Percentiles rank a stretch among this genome's conserved stretches.
These are phyloP conservation scores for Ilex paraguariensis DNA, from an alignment of 305 asterid species.

Conservation along the genomic window DNA sequence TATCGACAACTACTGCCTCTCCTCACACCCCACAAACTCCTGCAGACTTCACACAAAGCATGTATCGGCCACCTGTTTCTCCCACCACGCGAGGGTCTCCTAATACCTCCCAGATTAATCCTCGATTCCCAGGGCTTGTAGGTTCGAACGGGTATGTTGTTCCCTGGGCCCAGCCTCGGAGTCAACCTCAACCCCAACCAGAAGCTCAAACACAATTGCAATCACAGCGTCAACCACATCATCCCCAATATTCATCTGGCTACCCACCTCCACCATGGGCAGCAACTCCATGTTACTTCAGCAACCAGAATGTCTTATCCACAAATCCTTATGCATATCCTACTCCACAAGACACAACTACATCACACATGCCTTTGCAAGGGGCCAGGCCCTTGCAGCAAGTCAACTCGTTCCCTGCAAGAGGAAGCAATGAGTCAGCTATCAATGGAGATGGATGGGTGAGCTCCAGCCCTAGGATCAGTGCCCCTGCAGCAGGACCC, in stretches of 20 bases:
- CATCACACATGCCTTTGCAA: conserved; percentile 15
- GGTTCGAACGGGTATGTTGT: too few species aligned
- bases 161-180: too few species aligned
- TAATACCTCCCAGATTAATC: not conserved
- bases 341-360: conserved; percentile 25
- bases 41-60: not conserved
- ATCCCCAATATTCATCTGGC: conserved; percentile 23
- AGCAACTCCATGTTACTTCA: conserved; percentile 78
- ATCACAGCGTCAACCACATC: conserved; percentile 28
- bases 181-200: conserved; percentile 19
- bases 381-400: conserved; percentile 23
- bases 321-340: conserved; percentile 33
- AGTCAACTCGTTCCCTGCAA: conserved; percentile 6
- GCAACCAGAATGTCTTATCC: conserved; percentile 36
- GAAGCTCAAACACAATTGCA: conserved; percentile 17
- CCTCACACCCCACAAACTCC: conserved; percentile 1
- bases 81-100: not conserved
- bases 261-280: conserved; percentile 99
- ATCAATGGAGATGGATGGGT: conserved; percentile 34
- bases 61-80: not conserved
- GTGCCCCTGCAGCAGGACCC: conserved; percentile 37
- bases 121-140: not conserved
- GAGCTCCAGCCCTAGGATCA: conserved; percentile 19
- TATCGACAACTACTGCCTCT: not conserved
- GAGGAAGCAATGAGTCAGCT: conserved; percentile 23